phyloP scores from a whole-genome alignment of 2,329 filamentous ascomycete genomes.

The Colletotrichum cordylinicola region DNA sequence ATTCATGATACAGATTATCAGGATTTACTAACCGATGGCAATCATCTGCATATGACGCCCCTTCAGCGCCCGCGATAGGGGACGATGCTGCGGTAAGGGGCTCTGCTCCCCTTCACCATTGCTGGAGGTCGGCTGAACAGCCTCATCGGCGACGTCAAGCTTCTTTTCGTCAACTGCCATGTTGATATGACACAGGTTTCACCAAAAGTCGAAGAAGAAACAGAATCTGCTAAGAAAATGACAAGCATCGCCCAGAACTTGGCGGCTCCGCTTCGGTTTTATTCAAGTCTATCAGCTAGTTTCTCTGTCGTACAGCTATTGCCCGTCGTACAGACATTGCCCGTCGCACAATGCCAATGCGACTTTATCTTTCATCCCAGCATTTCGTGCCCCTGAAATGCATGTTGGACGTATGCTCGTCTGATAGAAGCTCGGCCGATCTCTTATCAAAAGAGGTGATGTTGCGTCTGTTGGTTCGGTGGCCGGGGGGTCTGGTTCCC shows the following conservation, averaged over 20 bases:
- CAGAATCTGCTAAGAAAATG: neutral
- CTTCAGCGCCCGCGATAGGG: slow-evolving; percentile 7
- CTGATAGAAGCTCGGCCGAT: neutral
- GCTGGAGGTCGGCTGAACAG: neutral
- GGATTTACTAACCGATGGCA: neutral
- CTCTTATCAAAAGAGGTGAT: neutral
- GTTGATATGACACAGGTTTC: neutral
- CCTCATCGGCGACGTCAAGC: neutral
- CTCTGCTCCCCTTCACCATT: neutral
- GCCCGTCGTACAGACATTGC: neutral
- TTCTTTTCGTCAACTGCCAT: neutral
- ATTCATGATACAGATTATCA: neutral
- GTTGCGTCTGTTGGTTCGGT: neutral
- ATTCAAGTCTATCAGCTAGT: neutral
- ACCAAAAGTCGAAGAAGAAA: fast-evolving
- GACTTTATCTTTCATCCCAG: neutral
- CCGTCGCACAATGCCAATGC: neutral
- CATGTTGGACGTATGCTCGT: neutral
- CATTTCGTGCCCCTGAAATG: neutral
- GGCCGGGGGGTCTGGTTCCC: neutral
- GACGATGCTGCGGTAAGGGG: neutral
- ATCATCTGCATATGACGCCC: slow-evolving; percentile 63
- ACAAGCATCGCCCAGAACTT: neutral
- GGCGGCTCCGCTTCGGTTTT: neutral
- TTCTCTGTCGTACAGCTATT: neutral